Base-by-base conservation (phyloP, 441 rosid genomes). In the Croton setiger region DNA sequence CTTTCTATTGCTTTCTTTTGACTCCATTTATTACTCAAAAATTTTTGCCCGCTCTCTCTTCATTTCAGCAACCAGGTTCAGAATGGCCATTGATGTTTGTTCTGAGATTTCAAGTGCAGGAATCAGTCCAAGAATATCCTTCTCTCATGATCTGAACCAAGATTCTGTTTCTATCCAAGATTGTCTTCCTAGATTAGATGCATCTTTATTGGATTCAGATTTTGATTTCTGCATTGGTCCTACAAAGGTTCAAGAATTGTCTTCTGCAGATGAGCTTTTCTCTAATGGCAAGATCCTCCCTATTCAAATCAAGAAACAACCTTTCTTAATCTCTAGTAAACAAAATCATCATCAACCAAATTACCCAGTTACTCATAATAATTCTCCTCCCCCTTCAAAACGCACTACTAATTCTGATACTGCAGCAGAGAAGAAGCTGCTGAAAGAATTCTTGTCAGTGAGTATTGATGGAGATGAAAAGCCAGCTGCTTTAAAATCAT, bases 191-290 rank as follows among this genome's bases (percentile, higher is more conserved):
- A 77, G 88, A 75, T 70, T 83, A 63, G 89, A 89, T 61, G 62
- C 84, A 3, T 81, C 79, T 41, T 83, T 85, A 66, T 45, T 86
- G 71, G 87, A 86, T 70, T 75, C 90, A 1, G 92, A 89, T 77
- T 83, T 87, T 61, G 81, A 92, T 65, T 92, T 92, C 92, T 78
- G 91, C 83, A 71, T 84, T 66, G 78, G 83, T 7, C 76, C 66
- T 13, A 74, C 72, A 45, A 83, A 81, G 58, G 61, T 71, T 64
- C 91, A 82, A 60, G 88, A 88, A 68, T 69, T 86, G 51, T 88
- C 93, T 35, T 79, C 92, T 0, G 98, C 97, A 2, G 97, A 93
- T 70, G 97, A 93, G 84, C 96, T 93, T 23, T 93, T 93, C 83
- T 85, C 86, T 63, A 75, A 88, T 68, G 98, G 98, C 59, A 90